Evolutionary conservation across 164 flowering plant species (phyloP).

Genomic region (Echeveria elegans): DNA sequence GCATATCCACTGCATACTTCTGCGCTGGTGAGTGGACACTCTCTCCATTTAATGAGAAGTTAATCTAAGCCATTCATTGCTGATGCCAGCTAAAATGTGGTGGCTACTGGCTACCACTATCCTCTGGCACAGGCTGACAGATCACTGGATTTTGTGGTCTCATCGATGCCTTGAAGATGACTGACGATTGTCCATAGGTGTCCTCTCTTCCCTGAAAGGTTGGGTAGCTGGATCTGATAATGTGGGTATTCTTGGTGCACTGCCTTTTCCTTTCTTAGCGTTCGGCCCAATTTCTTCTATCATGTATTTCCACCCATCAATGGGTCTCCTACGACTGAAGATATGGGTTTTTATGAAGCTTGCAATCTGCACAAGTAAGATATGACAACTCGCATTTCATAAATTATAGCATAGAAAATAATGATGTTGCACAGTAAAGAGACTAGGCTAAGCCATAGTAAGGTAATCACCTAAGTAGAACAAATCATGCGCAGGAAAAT

Average conservation of each 20-base stretch:
- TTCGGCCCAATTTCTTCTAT: slow-evolving; percentile 94
- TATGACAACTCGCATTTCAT: neutral
- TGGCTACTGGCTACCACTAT: neutral
- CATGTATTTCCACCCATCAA: slow-evolving; percentile 99
- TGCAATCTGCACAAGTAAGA: slow-evolving; percentile 55
- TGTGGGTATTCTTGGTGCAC: slow-evolving; percentile 65
- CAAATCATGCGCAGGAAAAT: neutral
- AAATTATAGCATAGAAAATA: neutral
- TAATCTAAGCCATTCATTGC: neutral
- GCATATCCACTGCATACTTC: too few species aligned
- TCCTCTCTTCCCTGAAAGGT: slow-evolving; percentile 68
- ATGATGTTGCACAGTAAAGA: neutral
- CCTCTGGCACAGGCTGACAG: neutral
- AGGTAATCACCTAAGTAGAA: neutral
- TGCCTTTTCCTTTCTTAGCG: slow-evolving; percentile 87
- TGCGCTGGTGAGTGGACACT: too few species aligned
- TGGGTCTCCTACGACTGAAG: slow-evolving; percentile 92
- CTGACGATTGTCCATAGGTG: slow-evolving; percentile 14
- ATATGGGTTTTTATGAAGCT: slow-evolving; percentile 91
- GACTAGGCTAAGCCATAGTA: neutral
- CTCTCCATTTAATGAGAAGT: too few species aligned
- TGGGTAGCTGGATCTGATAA: slow-evolving; percentile 74
- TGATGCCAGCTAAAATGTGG: neutral
- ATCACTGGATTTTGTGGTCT: neutral
- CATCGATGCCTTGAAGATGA: slow-evolving; percentile 29